Evolutionary conservation across 2,329 filamentous ascomycete genomes (phyloP).

Genomic region (Fusarium armeniacum): DNA sequence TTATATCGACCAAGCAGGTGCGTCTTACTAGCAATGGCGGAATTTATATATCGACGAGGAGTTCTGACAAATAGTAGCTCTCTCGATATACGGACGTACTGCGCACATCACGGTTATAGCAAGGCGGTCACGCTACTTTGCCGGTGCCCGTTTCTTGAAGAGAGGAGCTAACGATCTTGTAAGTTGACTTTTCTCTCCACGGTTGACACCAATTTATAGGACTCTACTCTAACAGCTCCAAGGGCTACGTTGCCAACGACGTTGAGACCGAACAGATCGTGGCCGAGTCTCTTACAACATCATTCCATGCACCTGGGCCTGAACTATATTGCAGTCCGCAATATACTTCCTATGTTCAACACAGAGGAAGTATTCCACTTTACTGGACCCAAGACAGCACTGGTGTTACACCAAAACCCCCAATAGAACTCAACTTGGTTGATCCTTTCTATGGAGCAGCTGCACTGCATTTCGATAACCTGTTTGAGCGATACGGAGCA

Average conservation of each 20-base stretch:
- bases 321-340: conserved; percentile 88
- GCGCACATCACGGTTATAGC: conserved; percentile 96
- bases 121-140: conserved; percentile 90
- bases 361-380: conserved; percentile 94
- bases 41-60: neutral
- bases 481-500: conserved; percentile 93
- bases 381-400: conserved; percentile 98
- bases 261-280: conserved; percentile 99
- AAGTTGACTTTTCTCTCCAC: conserved; percentile 32
- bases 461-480: conserved; percentile 92
- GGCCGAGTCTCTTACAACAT: conserved; percentile 92
- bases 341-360: conserved; percentile 96
- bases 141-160: conserved; percentile 93
- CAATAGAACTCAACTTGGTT: conserved; percentile 93
- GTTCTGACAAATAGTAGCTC: conserved; percentile 58
- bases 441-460: conserved; percentile 97
- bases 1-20: conserved; percentile 88
- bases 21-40: conserved; percentile 18
- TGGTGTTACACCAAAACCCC: conserved; percentile 94
- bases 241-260: conserved; percentile 96
- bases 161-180: conserved; percentile 90
- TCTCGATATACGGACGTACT: conserved; percentile 87
- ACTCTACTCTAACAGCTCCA: conserved; percentile 13
- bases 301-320: conserved; percentile 92
- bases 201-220: neutral